Conservation (phyloP, 495 filamentous ascomycete genomes). For the Annulohypoxylon nitens region DNA sequence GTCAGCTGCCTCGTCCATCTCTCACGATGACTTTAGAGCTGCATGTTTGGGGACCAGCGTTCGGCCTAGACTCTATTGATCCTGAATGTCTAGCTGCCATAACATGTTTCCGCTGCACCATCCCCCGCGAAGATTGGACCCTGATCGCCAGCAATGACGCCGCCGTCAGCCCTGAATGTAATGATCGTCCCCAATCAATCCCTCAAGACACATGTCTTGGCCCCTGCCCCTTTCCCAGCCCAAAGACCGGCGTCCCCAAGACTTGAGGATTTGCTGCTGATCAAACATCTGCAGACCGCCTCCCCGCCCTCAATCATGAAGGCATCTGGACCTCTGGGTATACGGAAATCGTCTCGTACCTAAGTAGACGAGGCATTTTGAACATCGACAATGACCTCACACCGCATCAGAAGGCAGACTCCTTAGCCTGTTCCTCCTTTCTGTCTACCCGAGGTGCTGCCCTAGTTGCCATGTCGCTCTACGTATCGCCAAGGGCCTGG, state of each 20-base stretch:
- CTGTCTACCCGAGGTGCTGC: constrained; percentile 72
- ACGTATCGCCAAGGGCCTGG: constrained; percentile 90
- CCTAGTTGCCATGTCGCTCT: constrained; percentile 84
- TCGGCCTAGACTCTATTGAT: constrained; percentile 88
- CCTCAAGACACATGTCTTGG: constrained; percentile 29
- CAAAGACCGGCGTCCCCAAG: constrained; percentile 25
- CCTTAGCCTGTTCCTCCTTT: constrained; percentile 77
- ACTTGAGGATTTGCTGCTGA: constrained; percentile 31
- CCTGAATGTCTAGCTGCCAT: constrained; percentile 86
- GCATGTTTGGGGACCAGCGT: constrained; percentile 92
- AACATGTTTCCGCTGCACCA: constrained; percentile 72
- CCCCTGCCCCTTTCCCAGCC: constrained; percentile 19
- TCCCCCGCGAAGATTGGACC: constrained; percentile 74
- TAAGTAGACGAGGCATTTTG: constrained; percentile 71
- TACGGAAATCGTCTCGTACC: constrained; percentile 77
- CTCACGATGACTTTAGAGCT: constrained; percentile 76
- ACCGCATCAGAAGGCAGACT: constrained; percentile 76
- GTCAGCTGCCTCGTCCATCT: neutral
- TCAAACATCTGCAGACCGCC: constrained; percentile 67
- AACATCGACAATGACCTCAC: constrained; percentile 71
- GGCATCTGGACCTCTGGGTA: constrained; percentile 76
- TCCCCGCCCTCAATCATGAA: constrained; percentile 79
- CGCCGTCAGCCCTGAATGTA: constrained; percentile 81
- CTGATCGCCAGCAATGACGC: constrained; percentile 82
- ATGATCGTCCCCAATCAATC: constrained; percentile 35